Evolutionary conservation across 2,329 filamentous ascomycete species (phyloP).

Genomic region (Phoma sp.): DNA sequence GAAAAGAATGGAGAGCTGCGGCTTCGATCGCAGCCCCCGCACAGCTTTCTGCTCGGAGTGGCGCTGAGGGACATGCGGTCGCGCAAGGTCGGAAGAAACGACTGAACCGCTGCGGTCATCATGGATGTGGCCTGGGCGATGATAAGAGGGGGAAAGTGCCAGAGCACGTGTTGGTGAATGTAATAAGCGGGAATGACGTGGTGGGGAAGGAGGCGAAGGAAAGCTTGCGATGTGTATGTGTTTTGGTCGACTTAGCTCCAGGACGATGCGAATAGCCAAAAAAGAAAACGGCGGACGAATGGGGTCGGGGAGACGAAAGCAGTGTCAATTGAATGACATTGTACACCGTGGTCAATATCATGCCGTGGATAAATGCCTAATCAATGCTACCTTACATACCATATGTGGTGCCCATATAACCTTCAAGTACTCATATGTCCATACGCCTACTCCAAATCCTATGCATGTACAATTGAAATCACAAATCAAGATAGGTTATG

Average conservation of each 20-base stretch:
- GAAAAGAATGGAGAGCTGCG: no score
- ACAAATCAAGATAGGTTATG: not conserved
- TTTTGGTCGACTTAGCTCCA: not conserved
- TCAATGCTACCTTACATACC: constrained; percentile 20
- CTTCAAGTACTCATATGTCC: constrained; percentile 7
- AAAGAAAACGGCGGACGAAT: not conserved
- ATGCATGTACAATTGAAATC: constrained; percentile 27
- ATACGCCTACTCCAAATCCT: constrained; percentile 31
- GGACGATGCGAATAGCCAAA: not conserved
- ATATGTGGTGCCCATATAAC: constrained; percentile 3
- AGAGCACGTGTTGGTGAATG: not conserved
- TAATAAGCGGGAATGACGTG: no score
- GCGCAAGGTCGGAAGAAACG: no score
- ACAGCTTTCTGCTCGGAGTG: no score
- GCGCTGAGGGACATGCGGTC: no score
- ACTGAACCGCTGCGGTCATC: no score
- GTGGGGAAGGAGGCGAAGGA: not conserved
- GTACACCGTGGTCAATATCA: constrained; percentile 21
- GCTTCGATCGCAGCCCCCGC: no score
- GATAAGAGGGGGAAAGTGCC: not conserved
- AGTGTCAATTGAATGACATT: not conserved
- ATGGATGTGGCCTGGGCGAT: no score
- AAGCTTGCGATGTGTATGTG: not conserved
- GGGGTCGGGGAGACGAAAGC: not conserved
- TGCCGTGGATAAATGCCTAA: constrained; percentile 16